Evolutionary conservation across 306 rosid genomes (phyloP), one percentile per base, ranked within the genome.

Genomic region (Cyclanthera cordifolia): DNA sequence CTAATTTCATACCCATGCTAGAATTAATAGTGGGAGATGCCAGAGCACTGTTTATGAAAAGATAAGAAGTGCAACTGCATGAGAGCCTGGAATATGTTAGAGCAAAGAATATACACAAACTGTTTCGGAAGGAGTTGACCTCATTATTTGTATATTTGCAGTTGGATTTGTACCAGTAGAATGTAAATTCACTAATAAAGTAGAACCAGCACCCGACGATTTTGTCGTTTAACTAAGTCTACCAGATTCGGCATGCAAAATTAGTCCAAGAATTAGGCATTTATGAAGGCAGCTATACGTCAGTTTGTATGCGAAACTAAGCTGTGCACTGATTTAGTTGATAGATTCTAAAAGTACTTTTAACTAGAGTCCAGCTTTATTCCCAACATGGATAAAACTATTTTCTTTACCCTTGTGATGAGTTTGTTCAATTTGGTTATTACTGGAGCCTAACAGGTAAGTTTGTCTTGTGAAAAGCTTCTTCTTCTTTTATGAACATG

Each of bases 21-120:
- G 64, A 58, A 58, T 16, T 58, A 30, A 7, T 58, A 58, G 45
- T 58, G 64, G 64, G 39, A 56, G 37, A 41, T 56, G 17, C 63
- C 20, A 10, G 63, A 15, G 41, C 19, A 25, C 37, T 34, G 41
- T 28, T 14, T 58, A 13, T 16, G 2, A 30, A 8, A 16, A 58
- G 5, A 52, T 20, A 54, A 24, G 3, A 54, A 54, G 21, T 30
- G 45, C 39, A 56, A 56, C n/a, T 56, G 19, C 11, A 56, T 55
- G 10, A 25, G 63, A 56, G 41, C 8, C 3, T 56, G 39, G 41
- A 14, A 27, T 14, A 27, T 27, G 32, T 30, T 30, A 32, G 46
- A 16, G 64, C 43, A 30, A 30, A 27, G 5, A 58, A 3, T 58
- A 21, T 58, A 58, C 23, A 28, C 65, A 2, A 30, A 34, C 8